Percentiles rank a stretch among this genome's conserved stretches.
phyloP scores from a whole-genome alignment of 1,284 basidiomycete species.

The Naganishia cerealis region DNA sequence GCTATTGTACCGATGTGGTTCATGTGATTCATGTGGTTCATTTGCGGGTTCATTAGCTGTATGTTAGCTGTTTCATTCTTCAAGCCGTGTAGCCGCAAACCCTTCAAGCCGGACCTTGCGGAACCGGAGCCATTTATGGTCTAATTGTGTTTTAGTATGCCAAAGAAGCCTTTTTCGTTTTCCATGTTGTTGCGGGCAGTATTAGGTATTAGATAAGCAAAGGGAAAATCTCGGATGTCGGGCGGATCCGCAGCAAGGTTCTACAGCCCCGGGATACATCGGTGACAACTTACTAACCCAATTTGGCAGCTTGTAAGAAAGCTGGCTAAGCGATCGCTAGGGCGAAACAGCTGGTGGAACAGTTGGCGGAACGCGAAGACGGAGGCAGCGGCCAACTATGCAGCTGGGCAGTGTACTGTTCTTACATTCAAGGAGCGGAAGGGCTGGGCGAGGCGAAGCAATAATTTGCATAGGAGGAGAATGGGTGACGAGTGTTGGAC shows the following conservation, averaged over 20 bases:
- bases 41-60: no score
- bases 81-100: no score
- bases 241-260: not conserved
- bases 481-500: not conserved
- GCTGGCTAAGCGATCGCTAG: not conserved
- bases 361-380: not conserved
- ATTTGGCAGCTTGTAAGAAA: not conserved
- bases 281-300: not conserved
- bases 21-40: no score
- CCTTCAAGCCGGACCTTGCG: no score
- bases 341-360: not conserved
- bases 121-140: no score
- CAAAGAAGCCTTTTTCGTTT: no score
- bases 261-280: not conserved
- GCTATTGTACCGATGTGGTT: no score
- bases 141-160: no score
- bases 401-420: not conserved
- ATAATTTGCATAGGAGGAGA: not conserved
- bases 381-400: no score
- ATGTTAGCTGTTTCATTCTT: no score
- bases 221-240: not conserved
- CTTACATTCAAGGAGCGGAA: not conserved
- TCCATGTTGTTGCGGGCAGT: no score
- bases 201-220: no score
- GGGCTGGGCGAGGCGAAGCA: not conserved